These are phyloP conservation scores for Myxozyma lipomycoides DNA, from an alignment of 805 yeast species.

Conservation along the genomic window DNA sequence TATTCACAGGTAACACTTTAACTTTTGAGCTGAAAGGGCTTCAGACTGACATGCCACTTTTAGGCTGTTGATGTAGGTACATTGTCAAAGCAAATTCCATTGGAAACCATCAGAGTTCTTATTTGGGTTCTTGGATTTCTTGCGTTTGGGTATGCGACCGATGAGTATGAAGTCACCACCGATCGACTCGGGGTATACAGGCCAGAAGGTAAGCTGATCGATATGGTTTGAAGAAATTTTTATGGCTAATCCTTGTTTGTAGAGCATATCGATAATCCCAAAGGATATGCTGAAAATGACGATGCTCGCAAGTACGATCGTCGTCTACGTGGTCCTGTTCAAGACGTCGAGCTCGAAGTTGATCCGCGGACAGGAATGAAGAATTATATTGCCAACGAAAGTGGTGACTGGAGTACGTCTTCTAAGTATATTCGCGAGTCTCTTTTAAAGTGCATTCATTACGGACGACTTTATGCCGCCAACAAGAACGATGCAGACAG, in stretches of 20 bases:
- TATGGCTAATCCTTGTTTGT: not conserved
- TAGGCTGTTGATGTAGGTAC: constrained; percentile 31
- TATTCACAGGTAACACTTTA: constrained; percentile 24
- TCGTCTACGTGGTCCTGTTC: constrained; percentile 29
- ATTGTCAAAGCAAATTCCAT: constrained; percentile 18
- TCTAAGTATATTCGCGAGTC: constrained; percentile 26
- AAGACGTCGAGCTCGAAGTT: constrained; percentile 27
- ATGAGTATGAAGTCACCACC: constrained; percentile 31
- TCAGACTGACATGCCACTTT: not conserved
- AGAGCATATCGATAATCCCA: constrained; percentile 32
- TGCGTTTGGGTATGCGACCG: constrained; percentile 32
- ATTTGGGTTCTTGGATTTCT: constrained; percentile 30
- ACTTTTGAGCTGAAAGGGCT: not conserved
- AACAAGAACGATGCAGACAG: constrained; percentile 11
- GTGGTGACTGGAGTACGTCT: constrained; percentile 30
- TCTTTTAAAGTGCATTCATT: constrained; percentile 21
- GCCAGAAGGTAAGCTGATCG: constrained; percentile 22
- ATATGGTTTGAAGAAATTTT: not conserved
- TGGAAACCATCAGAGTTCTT: constrained; percentile 25
- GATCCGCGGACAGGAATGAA: constrained; percentile 31
- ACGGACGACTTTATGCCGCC: constrained; percentile 24
- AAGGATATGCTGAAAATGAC: constrained; percentile 29
- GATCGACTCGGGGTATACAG: constrained; percentile 30
- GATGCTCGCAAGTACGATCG: constrained; percentile 26
- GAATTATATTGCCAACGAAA: constrained; percentile 31